Evolutionary conservation across 176 grass and related monocot species (phyloP), one percentile per base, ranked within the genome.

Genomic region (Carex pumila): DNA sequence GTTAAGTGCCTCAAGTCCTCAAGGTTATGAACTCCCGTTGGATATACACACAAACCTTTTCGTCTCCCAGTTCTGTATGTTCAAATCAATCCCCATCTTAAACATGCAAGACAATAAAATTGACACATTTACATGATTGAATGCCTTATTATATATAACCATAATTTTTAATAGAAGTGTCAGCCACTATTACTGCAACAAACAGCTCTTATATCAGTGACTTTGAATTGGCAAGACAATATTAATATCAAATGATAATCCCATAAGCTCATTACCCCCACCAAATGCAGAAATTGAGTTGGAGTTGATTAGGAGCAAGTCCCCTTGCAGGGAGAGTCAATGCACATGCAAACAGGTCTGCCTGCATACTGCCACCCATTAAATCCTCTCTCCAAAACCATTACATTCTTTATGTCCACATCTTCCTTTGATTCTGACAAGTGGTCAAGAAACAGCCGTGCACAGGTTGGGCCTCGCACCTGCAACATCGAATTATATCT

Each of bases 381-480:
- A 77, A 94, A 97, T 63, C 94, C 94, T 81, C 56, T 89, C 54
- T 94, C 94, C 53, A 97, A 88, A 89, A 97, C 85, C 84, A 88
- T 57, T 70, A 97, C 81, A 30, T 85, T 92, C 79, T 91, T 92
- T 82, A 91, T 21, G 3, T 39, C 87, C 3, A 77, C 32, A 58
- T 88, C 92, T 86, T 94, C 87, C 65, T 94, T 88, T 10, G 80
- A 59, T 52, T 90, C 81, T 30, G 84, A 81, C 57, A 94, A 84
- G 57, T 94, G 91, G 65, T 97, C 92, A 22, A 88, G 45, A 81
- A 92, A 92, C 80, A 84, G 80, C 61, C 61, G 76, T 3, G 94
- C 94, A 84, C 94, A 97, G 56, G 90, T 84, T 58, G 94, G 94
- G 3, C 94, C 92, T 0, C 94, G 87, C 2, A 97, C 92, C 90